phyloP scores from a whole-genome alignment of 2,329 filamentous ascomycete genomes.

The Trichoderma semiorbis region DNA sequence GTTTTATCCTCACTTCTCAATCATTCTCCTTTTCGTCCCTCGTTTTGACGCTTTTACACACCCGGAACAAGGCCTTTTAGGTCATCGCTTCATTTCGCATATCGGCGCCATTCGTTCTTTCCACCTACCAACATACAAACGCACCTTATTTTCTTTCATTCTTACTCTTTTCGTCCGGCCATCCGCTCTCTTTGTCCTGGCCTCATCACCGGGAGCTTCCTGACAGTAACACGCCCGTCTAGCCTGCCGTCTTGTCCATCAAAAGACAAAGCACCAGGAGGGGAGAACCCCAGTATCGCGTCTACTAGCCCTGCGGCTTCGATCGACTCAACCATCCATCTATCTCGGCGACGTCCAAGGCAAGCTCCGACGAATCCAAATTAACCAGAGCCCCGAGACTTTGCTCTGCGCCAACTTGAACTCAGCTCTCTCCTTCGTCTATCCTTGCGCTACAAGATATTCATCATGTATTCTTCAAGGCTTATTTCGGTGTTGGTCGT shows the following conservation, averaged over 20 bases:
- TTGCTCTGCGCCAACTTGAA: background rate
- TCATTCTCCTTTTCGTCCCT: conserved; percentile 15
- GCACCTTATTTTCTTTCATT: background rate
- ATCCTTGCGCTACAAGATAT: conserved; percentile 13
- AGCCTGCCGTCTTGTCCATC: background rate
- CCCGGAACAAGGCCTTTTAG: background rate
- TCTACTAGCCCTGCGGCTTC: background rate
- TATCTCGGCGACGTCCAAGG: background rate
- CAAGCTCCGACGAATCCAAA: background rate
- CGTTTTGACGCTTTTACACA: conserved; percentile 3
- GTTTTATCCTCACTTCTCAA: conserved; percentile 13
- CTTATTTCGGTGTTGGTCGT: conserved; percentile 47
- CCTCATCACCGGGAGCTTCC: background rate
- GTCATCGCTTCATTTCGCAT: background rate
- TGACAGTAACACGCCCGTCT: background rate
- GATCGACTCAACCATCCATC: background rate
- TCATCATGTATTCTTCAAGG: conserved; percentile 46
- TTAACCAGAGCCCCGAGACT: background rate
- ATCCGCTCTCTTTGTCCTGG: conserved; percentile 14
- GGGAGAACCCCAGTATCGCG: background rate
- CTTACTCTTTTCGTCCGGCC: background rate
- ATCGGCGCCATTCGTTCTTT: conserved; percentile 9
- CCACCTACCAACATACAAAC: background rate
- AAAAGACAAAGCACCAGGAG: background rate
- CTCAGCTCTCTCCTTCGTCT: background rate